Conservation (phyloP, 257 asterid genomes). For the Primulina tabacum region DNA sequence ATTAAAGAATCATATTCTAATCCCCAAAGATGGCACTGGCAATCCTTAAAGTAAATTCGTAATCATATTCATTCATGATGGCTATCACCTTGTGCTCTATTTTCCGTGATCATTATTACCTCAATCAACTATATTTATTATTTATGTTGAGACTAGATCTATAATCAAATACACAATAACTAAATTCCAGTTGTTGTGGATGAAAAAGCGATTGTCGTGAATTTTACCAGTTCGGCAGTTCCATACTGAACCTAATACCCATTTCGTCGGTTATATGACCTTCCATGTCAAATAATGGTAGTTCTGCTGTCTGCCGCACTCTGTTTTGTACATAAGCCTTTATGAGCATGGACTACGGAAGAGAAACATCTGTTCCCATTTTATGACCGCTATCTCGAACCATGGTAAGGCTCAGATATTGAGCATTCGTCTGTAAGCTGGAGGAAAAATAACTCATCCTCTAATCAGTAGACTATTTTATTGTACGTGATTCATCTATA, state of each 20-base stretch:
- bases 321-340: background rate
- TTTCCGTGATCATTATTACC: too few relatives aligned
- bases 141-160: too few relatives aligned
- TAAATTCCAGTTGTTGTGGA: background rate
- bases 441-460: background rate
- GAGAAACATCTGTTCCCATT: background rate
- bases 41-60: too few relatives aligned
- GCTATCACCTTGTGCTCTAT: too few relatives aligned
- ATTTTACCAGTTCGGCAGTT: too few relatives aligned
- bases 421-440: background rate
- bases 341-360: background rate
- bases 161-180: too few relatives aligned
- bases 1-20: too few relatives aligned
- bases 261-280: background rate
- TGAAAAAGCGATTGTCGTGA: background rate
- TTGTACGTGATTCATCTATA: background rate
- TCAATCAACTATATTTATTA: too few relatives aligned
- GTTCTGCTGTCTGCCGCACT: background rate
- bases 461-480: background rate
- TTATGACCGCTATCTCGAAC: background rate
- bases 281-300: background rate
- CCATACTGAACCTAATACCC: background rate
- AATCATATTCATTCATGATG: too few relatives aligned
- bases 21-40: too few relatives aligned
- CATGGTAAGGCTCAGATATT: background rate